Evolutionary conservation across 2,329 filamentous ascomycete genomes (phyloP).

Genomic region (Fusarium sp.): DNA sequence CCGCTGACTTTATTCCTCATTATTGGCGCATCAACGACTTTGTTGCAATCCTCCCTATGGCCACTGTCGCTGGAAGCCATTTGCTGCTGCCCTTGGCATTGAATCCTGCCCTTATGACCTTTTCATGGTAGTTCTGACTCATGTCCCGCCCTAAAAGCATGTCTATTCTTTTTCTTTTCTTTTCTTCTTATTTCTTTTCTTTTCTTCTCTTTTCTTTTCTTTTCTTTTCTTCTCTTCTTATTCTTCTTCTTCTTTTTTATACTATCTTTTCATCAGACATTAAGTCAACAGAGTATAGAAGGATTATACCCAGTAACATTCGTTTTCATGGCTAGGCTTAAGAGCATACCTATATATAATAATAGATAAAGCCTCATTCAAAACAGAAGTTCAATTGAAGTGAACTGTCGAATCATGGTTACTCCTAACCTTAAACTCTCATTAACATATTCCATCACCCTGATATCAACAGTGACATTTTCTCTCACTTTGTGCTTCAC

Average conservation of each 20-base stretch:
- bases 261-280: not conserved
- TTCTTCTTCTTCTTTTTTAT: not conserved
- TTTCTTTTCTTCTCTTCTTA: not conserved
- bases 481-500: not conserved
- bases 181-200: too few relatives aligned
- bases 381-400: not conserved
- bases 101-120: constrained; percentile 83
- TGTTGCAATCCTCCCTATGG: constrained; percentile 80
- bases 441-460: not conserved
- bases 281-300: constrained; percentile 2
- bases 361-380: not conserved
- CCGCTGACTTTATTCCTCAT: constrained; percentile 70
- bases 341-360: not conserved
- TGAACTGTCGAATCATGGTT: not conserved
- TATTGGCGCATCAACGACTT: constrained; percentile 75
- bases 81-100: constrained; percentile 76
- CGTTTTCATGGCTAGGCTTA: not conserved
- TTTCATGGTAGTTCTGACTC: constrained; percentile 67
- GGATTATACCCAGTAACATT: constrained; percentile 22
- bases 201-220: too few relatives aligned
- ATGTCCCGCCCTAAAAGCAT: constrained; percentile 4
- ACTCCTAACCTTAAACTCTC: too few relatives aligned
- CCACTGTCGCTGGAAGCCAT: constrained; percentile 74
- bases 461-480: not conserved
- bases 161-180: not conserved